Evolutionary conservation across 495 filamentous ascomycete species (phyloP), one percentile per base, ranked within the genome.

Genomic region (Choiromyces venosus): DNA sequence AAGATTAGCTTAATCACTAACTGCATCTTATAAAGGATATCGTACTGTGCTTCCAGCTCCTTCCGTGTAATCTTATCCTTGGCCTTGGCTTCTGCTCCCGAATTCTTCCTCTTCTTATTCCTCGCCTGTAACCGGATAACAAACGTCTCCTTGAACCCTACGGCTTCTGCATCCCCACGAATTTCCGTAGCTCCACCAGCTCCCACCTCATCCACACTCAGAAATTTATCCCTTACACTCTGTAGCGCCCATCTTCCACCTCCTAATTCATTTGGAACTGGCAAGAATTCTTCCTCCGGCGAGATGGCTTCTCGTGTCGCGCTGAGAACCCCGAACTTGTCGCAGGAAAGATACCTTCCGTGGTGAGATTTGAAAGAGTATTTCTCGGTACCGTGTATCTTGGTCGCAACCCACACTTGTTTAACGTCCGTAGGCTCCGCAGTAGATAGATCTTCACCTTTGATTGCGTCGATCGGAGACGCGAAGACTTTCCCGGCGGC

Each of bases 371-470:
- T 97, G 81, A 99, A 92, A 72, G 90, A 91, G 77, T 90, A 89
- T 36, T 83, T 85, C 21, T 75, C 76, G 38, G 84, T 82, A 5
- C 95, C 95, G 6, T 92, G 90, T 25, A 97, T 90, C 73, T 86
- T 85, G 75, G 91, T 96, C 69, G 92, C 94, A 70, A 97, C 87
- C 93, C 93, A 98, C 29, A 99, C 95, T 83, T 97, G 93, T 74
- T 94, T 85, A 33, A 98, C 92, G 82, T 97, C 92, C 78, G 97
- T 93, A 66, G 95, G 95, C 83, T 97, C 95, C 40, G 94, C 93
- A 5, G 89, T 96, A 21, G 84, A 73, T 6, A 91, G 88, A 83
- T 94, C 89, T 33, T 86, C 88, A 70, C 95, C 92, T 64, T 94
- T 83, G 35, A 96, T 89, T 80, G 96, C 96, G 84, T 94, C 92